Percentiles rank a stretch among this genome's conserved stretches.
phyloP scores from a whole-genome alignment of 2,329 filamentous ascomycete genomes.

The Daldinia sp. region DNA sequence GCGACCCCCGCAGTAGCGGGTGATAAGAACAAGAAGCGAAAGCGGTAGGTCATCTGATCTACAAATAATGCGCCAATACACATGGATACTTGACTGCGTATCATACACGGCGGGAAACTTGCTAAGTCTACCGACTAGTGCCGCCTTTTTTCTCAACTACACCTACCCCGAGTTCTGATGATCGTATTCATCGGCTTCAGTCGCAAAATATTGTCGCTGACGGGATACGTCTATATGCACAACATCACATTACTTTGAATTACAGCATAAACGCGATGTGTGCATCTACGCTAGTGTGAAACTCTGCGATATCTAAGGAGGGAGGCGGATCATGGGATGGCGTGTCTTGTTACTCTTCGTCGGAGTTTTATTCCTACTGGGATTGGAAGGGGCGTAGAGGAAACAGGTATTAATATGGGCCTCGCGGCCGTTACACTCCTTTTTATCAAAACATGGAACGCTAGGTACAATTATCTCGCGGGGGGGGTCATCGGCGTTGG shows the following conservation, averaged over 20 bases:
- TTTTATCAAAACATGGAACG: conserved; percentile 37
- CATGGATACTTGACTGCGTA: conserved; percentile 10
- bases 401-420: conserved; percentile 43
- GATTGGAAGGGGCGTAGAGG: conserved; percentile 39
- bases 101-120: conserved; percentile 6
- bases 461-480: conserved; percentile 37
- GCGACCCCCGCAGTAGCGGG: conserved; percentile 52
- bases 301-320: conserved; percentile 19
- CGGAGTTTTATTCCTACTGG: conserved; percentile 37
- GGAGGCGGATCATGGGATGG: conserved; percentile 17
- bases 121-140: background rate
- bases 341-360: conserved; percentile 36
- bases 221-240: conserved; percentile 6
- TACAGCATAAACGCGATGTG: conserved; percentile 17
- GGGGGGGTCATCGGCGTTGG: conserved; percentile 42
- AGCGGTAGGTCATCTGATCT: conserved; percentile 54
- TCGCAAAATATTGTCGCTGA: conserved; percentile 4
- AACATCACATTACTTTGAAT: conserved; percentile 13
- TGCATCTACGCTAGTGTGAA: conserved; percentile 20
- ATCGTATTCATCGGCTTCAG: conserved; percentile 8
- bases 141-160: conserved; percentile 11
- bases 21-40: conserved; percentile 70
- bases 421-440: conserved; percentile 43
- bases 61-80: conserved; percentile 3
- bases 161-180: conserved; percentile 11